A percentile compares a stretch with the other conserved stretches of the same genome.
Conservation (phyloP, 129 eudicot genomes). For the Sambucus nigra region DNA sequence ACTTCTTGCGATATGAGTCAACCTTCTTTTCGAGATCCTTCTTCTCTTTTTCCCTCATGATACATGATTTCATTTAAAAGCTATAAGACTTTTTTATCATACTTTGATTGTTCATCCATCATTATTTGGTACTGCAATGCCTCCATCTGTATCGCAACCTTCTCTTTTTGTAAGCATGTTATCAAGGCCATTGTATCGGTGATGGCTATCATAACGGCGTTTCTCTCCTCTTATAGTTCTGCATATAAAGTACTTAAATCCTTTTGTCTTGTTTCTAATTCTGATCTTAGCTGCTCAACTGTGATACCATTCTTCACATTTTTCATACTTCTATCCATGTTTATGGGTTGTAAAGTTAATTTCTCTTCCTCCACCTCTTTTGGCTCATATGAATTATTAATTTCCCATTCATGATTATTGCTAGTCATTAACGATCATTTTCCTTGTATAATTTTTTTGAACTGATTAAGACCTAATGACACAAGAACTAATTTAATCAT, state of each 20-base stretch:
- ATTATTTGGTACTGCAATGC: constrained; percentile 36
- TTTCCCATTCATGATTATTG: neutral
- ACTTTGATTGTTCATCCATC: constrained; percentile 59
- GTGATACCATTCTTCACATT: constrained; percentile 6
- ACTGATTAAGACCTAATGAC: neutral
- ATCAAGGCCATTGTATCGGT: constrained; percentile 48
- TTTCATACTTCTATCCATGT: constrained; percentile 10
- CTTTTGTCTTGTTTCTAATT: constrained; percentile 30
- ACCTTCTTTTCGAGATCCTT: constrained; percentile 36
- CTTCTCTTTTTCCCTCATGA: constrained; percentile 44
- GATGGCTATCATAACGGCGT: constrained; percentile 40
- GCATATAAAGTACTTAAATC: constrained; percentile 25
- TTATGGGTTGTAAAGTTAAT: neutral
- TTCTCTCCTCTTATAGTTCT: constrained; percentile 45
- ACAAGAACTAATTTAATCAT: neutral
- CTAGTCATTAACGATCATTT: neutral
- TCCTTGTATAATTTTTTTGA: neutral
- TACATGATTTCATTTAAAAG: constrained; percentile 34
- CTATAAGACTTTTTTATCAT: constrained; percentile 43
- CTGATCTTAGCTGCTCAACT: constrained; percentile 20
- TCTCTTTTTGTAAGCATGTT: constrained; percentile 46
- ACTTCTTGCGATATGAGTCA: constrained; percentile 27
- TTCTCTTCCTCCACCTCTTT: neutral
- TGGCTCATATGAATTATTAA: neutral
- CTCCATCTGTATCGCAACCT: constrained; percentile 47